Conservation (phyloP, 352 stramenopile species). For the Phytophthora boehmeriae region DNA sequence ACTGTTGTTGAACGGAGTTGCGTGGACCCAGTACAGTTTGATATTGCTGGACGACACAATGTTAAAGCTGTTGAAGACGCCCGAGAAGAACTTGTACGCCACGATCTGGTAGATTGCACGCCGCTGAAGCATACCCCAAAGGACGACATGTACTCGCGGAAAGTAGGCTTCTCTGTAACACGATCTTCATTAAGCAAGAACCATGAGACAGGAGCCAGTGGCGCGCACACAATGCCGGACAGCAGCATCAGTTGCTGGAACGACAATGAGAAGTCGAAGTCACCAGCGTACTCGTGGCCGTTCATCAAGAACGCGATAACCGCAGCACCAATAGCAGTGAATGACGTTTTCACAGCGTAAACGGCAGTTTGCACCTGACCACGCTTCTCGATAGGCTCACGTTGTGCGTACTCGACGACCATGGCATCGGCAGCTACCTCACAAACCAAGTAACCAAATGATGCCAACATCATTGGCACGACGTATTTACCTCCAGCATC, state of each 20-base stretch:
- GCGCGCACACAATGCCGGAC: constrained; percentile 33
- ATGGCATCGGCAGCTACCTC: constrained; percentile 64
- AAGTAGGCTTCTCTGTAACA: constrained; percentile 20
- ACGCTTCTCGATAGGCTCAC: constrained; percentile 50
- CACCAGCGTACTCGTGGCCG: constrained; percentile 47
- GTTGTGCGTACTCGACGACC: constrained; percentile 59
- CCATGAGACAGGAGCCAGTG: constrained; percentile 44
- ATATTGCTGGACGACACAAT: constrained; percentile 56
- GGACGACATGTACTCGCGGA: constrained; percentile 36
- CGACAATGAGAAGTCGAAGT: constrained; percentile 48
- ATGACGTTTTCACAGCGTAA: constrained; percentile 47
- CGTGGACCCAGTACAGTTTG: constrained; percentile 58
- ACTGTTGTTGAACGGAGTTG: constrained; percentile 60
- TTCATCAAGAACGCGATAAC: constrained; percentile 57
- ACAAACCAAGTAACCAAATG: constrained; percentile 57
- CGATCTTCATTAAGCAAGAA: constrained; percentile 43
- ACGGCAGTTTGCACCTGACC: constrained; percentile 54
- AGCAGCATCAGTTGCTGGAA: constrained; percentile 52
- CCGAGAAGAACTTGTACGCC: constrained; percentile 66
- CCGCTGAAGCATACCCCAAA: constrained; percentile 60
- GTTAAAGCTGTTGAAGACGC: constrained; percentile 66
- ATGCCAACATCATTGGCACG: constrained; percentile 61
- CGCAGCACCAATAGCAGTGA: constrained; percentile 42
- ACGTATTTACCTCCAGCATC: constrained; percentile 50
- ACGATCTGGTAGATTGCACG: constrained; percentile 51